Evolutionary conservation across 2,329 filamentous ascomycete genomes (phyloP), one percentile per base, ranked within the genome.

Genomic region (Aspergillus versicolor): DNA sequence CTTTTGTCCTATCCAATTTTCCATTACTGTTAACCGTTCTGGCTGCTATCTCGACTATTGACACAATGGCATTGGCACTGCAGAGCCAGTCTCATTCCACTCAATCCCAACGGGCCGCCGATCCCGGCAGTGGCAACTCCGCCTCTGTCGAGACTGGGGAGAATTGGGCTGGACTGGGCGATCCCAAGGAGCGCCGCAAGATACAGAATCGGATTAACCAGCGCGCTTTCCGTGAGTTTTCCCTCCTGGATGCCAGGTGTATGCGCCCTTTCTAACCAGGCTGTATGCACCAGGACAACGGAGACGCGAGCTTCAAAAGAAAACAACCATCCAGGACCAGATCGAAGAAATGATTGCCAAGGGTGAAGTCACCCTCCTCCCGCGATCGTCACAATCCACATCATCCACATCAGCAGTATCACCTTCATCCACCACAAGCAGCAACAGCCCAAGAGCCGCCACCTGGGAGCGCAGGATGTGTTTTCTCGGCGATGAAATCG

Each of bases 201-300:
- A 61, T 63, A 41, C 69, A 71, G 52, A 71, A 71, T 46, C 63
- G 69, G 19, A 58, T 71, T 24, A 71, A 71, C 32, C 69, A 71
- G 57, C 56, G 69, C 42, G 67, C 67, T n/a, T 65, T 63, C 52
- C 62, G 69, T 71, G 56, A 56, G 65, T 55, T n/a, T 41, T 12
- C 6, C 17, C 3, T 8, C n/a, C 15, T 43, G 9, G 22, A 15
- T 3, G 3, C 34, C 8, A 22, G 27, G 27, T 30, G 27, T 30
- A 30, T 8, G 8, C 22, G 9, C 9, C 3, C 21, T 19, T 37
- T n/a, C 30, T 15, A 12, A 21, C 7, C 9, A 32, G 6, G 4
- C 12, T 11, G 12, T 5, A 9, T 32, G 27, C 22, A 17, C 9
- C 24, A 69, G 66, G 66, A 2, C 61, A 62, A 51, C 61, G 68